These are phyloP conservation scores for Clarireedia hainanense DNA, from an alignment of 2,329 filamentous ascomycete species.

Conservation along the genomic window DNA sequence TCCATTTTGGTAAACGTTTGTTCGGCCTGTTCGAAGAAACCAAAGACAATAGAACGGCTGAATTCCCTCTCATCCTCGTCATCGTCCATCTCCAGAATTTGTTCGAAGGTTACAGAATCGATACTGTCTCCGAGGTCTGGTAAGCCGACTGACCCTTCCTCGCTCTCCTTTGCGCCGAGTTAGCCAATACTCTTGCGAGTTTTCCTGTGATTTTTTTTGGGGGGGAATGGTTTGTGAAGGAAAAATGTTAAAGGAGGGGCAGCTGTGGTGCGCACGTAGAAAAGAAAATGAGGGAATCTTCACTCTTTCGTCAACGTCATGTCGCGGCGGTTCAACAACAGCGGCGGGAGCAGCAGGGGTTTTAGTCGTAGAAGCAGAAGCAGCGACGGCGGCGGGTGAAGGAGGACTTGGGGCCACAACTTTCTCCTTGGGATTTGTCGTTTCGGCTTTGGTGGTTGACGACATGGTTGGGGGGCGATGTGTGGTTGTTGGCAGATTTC, in stretches of 20 bases:
- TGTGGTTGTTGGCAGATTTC: too few species aligned
- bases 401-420: too few species aligned
- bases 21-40: constrained; percentile 88
- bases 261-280: not conserved
- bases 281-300: not conserved
- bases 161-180: constrained; percentile 22
- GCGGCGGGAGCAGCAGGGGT: not conserved
- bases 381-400: too few species aligned
- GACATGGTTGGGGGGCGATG: not conserved
- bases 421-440: not conserved
- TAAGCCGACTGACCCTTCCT: constrained; percentile 27
- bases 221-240: too few species aligned
- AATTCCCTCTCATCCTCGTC: constrained; percentile 79
- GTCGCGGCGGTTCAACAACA: not conserved
- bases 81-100: constrained; percentile 99
- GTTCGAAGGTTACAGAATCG: constrained; percentile 74
- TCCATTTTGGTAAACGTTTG: constrained; percentile 84
- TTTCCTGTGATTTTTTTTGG: not conserved
- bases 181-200: not conserved
- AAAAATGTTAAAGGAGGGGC: too few species aligned
- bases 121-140: constrained; percentile 65
- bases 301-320: constrained; percentile 13
- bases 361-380: not conserved
- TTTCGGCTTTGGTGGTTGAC: not conserved
- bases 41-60: constrained; percentile 78